Evolutionary conservation across 305 asterid genomes (phyloP), one percentile per base, ranked within the genome.

Genomic region (Fraxinus floribunda): DNA sequence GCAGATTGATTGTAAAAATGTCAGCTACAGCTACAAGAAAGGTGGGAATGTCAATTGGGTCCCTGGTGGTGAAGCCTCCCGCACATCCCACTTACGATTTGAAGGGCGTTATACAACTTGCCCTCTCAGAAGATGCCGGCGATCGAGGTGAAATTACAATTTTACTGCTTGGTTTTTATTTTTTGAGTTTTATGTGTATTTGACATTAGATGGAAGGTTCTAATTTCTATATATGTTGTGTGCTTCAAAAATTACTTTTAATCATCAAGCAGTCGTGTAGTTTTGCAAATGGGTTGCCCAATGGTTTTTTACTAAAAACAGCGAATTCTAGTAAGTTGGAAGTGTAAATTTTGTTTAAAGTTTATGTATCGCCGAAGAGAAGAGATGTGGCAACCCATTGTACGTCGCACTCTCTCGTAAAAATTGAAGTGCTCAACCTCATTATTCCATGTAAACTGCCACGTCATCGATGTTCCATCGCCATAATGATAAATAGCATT

Each of bases 41-140:
- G 77, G 79, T 75, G 5, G 90, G 82, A 80, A 83, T 79, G 24
- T 36, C 89, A 76, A 79, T 78, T 74, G 89, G 85, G 32, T 85
- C 94, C 36, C 72, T 87, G 75, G 92, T 79, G 80, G 85, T 92
- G 84, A 91, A 91, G 88, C 97, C 97, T 18, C 98, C 98, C 62
- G 88, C 91, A 52, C 99, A 94, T 86, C 99, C 97, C 57, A 94
- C 97, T 8, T 95, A 95, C 86, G 96, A 95, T 87, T 86, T 95
- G 80, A 94, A 94, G 85, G 89, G 87, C 80, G 96, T 95, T 57
- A 92, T 95, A 60, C 90, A 88, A 74, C 92, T 94, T 64, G 98
- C 98, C 79, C 94, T 95, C 34, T 90, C 97, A 11, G 98, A 94
- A 91, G 99, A 95, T 84, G 95, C 97, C 70, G 98, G 98, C 64